phyloP scores from a whole-genome alignment of 768 basidiomycete species.

The Leccinum boreale region DNA sequence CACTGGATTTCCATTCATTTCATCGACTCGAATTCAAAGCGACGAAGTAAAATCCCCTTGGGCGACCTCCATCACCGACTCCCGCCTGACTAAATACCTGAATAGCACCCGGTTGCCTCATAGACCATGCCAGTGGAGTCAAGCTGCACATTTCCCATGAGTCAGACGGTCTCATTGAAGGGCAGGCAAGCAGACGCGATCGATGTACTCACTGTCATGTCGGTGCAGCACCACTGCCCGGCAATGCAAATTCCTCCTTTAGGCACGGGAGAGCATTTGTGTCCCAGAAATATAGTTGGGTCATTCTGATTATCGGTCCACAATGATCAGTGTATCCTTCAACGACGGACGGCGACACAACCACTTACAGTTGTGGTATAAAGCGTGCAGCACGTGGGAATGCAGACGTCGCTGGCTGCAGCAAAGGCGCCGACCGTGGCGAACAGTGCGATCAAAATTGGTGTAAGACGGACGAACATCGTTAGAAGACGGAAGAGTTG shows the following conservation, averaged over 20 bases:
- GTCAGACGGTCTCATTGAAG: background rate
- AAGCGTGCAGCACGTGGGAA: background rate
- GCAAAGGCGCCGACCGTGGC: background rate
- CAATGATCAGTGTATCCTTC: background rate
- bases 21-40: background rate
- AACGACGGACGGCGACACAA: background rate
- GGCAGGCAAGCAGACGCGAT: too few species aligned
- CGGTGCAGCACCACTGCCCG: background rate
- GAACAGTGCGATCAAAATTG: background rate
- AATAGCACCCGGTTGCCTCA: too few species aligned
- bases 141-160: background rate
- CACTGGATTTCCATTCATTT: background rate
- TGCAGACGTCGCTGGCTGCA: background rate
- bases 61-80: background rate
- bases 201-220: background rate
- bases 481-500: background rate
- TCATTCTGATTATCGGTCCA: background rate
- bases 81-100: too few species aligned
- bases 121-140: too few species aligned
- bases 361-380: background rate
- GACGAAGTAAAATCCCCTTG: background rate
- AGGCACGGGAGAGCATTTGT: background rate
- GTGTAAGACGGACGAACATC: conserved; percentile 3
- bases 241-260: background rate
- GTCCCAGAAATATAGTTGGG: background rate